Evolutionary conservation across 1,139 yeast species (phyloP).

Genomic region (Geotrichum bryndzae): DNA sequence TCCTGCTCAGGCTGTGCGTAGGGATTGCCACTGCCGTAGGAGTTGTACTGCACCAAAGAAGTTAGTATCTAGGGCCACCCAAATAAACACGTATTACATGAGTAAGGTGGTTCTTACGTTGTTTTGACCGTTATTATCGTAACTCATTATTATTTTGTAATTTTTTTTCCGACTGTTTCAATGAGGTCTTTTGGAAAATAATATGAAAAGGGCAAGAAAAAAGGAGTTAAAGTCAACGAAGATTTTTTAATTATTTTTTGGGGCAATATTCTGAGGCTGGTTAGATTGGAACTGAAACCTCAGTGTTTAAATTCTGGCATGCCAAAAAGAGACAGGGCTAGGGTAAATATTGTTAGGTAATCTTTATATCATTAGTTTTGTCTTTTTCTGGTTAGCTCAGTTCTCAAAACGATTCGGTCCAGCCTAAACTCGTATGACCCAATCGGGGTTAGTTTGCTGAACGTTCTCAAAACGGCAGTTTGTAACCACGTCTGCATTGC

Average conservation of each 20-base stretch:
- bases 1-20: constrained; percentile 10
- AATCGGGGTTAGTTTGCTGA: background rate
- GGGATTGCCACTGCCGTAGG: constrained; percentile 7
- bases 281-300: background rate
- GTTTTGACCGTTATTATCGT: background rate
- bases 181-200: background rate
- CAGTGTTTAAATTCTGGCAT: background rate
- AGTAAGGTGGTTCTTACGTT: background rate
- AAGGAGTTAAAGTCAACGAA: background rate
- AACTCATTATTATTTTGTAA: background rate
- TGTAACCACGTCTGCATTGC: too few species aligned
- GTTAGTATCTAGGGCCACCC: background rate
- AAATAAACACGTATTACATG: background rate
- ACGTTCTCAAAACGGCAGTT: background rate
- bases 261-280: background rate
- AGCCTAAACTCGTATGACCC: background rate
- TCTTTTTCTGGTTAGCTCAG: background rate
- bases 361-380: background rate
- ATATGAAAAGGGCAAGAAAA: background rate
- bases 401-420: background rate
- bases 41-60: background rate
- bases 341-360: background rate
- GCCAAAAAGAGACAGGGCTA: background rate
- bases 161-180: background rate
- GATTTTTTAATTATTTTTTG: background rate